Percentiles rank a stretch among this genome's conserved stretches.
Evolutionary conservation across 805 yeast species (phyloP).

Genomic region (Candida maltosa): DNA sequence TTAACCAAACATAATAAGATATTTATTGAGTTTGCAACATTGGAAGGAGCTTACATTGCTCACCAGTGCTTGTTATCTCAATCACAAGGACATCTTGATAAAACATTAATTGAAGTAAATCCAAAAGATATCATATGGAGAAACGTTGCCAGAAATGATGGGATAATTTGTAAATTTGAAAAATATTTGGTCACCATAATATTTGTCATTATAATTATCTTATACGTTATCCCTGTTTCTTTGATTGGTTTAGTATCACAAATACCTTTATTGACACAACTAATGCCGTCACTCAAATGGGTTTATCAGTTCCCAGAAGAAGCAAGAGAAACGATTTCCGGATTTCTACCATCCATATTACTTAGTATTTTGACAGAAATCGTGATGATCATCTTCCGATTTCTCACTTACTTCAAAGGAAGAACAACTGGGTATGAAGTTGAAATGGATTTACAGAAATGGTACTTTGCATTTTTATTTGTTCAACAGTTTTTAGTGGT

Average conservation of each 20-base stretch:
- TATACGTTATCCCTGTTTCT: conserved; percentile 83
- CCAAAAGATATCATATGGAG: conserved; percentile 74
- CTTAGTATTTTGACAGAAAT: conserved; percentile 61
- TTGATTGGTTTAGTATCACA: conserved; percentile 75
- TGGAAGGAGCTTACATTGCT: conserved; percentile 58
- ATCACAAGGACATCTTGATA: conserved; percentile 39
- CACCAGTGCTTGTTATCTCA: conserved; percentile 53
- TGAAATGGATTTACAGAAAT: conserved; percentile 69
- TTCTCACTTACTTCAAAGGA: conserved; percentile 54
- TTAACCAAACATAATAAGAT: conserved; percentile 38
- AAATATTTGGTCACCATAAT: conserved; percentile 42
- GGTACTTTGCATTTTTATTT: conserved; percentile 76
- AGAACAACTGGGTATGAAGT: conserved; percentile 57
- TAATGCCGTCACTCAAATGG: conserved; percentile 61
- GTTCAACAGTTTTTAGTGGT: conserved; percentile 83
- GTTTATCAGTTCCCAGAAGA: conserved; percentile 52
- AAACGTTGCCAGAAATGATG: conserved; percentile 44
- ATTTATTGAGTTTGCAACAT: conserved; percentile 60
- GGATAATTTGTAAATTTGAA: conserved; percentile 34
- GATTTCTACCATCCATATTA: conserved; percentile 65
- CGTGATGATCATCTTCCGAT: conserved; percentile 57
- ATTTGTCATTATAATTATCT: conserved; percentile 46
- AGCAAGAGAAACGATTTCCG: conserved; percentile 51
- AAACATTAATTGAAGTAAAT: conserved; percentile 49
- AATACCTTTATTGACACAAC: conserved; percentile 57